Conservation (phyloP, 495 filamentous ascomycete species). For the Penicillium pulvis region DNA sequence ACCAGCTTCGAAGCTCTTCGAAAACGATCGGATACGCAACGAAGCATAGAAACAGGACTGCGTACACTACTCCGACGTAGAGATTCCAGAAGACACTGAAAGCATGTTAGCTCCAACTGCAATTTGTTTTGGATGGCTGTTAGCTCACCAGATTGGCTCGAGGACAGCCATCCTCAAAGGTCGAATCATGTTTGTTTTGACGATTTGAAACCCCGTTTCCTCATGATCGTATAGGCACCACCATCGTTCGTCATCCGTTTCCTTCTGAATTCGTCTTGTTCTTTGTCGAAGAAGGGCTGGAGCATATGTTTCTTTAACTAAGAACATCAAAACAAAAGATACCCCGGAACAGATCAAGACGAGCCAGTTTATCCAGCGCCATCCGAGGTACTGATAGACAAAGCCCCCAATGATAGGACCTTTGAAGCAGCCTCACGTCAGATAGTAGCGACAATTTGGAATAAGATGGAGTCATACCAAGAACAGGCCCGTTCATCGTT, state of each 20-base stretch:
- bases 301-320: conserved; percentile 70
- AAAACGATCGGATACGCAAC: conserved; percentile 75
- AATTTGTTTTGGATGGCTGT: background rate
- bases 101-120: background rate
- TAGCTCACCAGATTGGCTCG: conserved; percentile 63
- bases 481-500: conserved; percentile 70
- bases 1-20: conserved; percentile 68
- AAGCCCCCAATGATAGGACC: conserved; percentile 70
- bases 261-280: conserved; percentile 57
- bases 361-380: conserved; percentile 84
- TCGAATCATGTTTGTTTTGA: conserved; percentile 63
- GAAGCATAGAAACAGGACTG: conserved; percentile 73
- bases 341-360: conserved; percentile 64
- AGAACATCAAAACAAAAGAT: conserved; percentile 46
- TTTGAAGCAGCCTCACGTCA: conserved; percentile 17
- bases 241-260: conserved; percentile 65
- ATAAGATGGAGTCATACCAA: conserved; percentile 29
- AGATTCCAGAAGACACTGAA: conserved; percentile 67
- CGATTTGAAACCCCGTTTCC: conserved; percentile 20
- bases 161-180: conserved; percentile 66
- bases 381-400: conserved; percentile 70
- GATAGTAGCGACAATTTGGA: background rate
- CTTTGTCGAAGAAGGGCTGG: conserved; percentile 61
- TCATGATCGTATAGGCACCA: conserved; percentile 64
- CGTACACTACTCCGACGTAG: conserved; percentile 69